A percentile compares a stretch with the other conserved stretches of the same genome.
phyloP scores from a whole-genome alignment of 202 grass and related monocot genomes.

The Alloteropsis angusta region DNA sequence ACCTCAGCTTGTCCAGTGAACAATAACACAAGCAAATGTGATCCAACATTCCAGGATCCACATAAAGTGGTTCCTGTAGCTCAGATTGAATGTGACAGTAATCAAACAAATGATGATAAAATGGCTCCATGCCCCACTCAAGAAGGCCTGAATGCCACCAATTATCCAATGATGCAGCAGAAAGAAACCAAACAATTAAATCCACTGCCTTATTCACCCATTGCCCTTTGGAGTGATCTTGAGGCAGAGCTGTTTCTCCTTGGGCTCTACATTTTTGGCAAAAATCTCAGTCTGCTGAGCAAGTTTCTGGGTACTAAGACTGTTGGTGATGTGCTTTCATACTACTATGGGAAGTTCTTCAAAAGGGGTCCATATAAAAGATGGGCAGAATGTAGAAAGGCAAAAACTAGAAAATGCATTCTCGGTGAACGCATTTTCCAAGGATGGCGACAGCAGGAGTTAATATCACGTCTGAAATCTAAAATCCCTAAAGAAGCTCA shows the following conservation, averaged over 20 bases:
- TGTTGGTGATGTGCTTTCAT: conserved; percentile 52
- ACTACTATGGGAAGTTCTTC: conserved; percentile 90
- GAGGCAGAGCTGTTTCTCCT: conserved; percentile 65
- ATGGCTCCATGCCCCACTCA: conserved; percentile 16
- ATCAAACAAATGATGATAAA: conserved; percentile 8
- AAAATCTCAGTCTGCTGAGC: conserved; percentile 56
- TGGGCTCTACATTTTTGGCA: conserved; percentile 90
- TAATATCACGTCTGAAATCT: conserved; percentile 62
- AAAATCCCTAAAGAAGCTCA: conserved; percentile 48
- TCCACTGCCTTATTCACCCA: conserved; percentile 50
- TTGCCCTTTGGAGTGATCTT: conserved; percentile 46
- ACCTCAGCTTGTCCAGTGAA: conserved; percentile 19
- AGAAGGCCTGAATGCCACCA: conserved; percentile 6
- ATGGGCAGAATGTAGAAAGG: conserved; percentile 88
- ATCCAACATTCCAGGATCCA: conserved; percentile 23
- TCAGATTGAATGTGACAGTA: conserved; percentile 18
- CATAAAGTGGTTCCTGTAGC: neutral
- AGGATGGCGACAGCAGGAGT: conserved; percentile 71
- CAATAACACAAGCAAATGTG: conserved; percentile 10
- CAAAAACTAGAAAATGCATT: conserved; percentile 66
- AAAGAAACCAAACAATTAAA: conserved; percentile 21
- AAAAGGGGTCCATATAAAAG: conserved; percentile 40
- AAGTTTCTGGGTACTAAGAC: conserved; percentile 54
- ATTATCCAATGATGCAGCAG: conserved; percentile 2
- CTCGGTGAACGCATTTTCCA: conserved; percentile 75